Percentiles rank a stretch among this genome's conserved stretches.
These are phyloP conservation scores for Cutaneotrichosporon sp. DNA, from an alignment of 1,284 basidiomycete genomes.

Conservation along the genomic window DNA sequence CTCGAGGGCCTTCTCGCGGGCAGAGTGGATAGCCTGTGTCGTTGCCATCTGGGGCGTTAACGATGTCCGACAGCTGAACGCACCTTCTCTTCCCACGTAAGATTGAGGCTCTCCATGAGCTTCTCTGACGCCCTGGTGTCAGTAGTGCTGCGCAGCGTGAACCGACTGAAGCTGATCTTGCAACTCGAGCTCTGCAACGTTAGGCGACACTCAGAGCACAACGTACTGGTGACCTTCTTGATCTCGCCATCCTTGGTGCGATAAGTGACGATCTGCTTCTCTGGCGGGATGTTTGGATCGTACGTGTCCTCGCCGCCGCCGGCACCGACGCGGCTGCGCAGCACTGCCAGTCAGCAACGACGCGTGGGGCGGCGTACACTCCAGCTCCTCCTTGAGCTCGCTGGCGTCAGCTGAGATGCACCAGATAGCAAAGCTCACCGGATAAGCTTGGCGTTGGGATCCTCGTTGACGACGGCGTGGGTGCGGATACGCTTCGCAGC, in stretches of 20 bases:
- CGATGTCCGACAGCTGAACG: slow-evolving; percentile 25
- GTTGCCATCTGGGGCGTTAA: slow-evolving; percentile 55
- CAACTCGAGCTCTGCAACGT: slow-evolving; percentile 65
- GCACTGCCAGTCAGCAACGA: slow-evolving; percentile 19
- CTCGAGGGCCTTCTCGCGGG: slow-evolving; percentile 93
- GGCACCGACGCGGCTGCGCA: slow-evolving; percentile 38
- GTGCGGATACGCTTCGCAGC: slow-evolving; percentile 99
- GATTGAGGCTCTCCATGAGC: slow-evolving; percentile 90
- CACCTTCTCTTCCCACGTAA: slow-evolving; percentile 93
- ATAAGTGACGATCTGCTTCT: slow-evolving; percentile 93
- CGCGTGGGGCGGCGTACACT: slow-evolving; percentile 55
- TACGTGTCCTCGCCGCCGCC: slow-evolving; percentile 65
- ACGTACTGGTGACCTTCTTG: slow-evolving; percentile 75
- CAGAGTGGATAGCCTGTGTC: slow-evolving; percentile 91
- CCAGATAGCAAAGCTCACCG: slow-evolving; percentile 18
- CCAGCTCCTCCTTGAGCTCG: slow-evolving; percentile 96
- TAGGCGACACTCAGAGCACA: not conserved
- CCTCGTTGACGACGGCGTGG: slow-evolving; percentile 97
- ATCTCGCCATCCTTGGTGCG: slow-evolving; percentile 88
- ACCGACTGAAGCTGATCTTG: slow-evolving; percentile 83
- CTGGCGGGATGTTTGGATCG: slow-evolving; percentile 82
- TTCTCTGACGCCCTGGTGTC: slow-evolving; percentile 69
- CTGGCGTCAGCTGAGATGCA: slow-evolving; percentile 63
- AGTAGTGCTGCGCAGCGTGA: not conserved
- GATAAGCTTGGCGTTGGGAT: slow-evolving; percentile 97